Evolutionary conservation across 257 asterid species (phyloP), one percentile per base, ranked within the genome.

Genomic region (Rauvolfia tetraphylla): DNA sequence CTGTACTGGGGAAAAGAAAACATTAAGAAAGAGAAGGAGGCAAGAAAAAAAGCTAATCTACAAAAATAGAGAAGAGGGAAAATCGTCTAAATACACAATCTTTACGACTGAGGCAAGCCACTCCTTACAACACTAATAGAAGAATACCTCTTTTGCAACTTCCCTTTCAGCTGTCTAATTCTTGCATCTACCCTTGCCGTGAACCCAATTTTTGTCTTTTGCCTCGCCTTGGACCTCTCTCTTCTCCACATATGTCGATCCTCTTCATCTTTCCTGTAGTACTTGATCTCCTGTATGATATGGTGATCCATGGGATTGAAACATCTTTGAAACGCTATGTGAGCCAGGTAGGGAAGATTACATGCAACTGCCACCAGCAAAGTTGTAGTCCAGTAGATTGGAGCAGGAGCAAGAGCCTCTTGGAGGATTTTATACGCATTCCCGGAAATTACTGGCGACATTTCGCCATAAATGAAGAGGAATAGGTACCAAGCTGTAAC

Each of bases 301-400:
- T 95, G 98, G 76, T 93, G 99, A 62, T 95, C 99, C 95, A 91
- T 85, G 0, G 99, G 99, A 75, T 83, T 85, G 85, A 91, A 87
- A n/a, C 89, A 81, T 74, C 99, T 83, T 57, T 89, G 97, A 82
- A 86, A 91, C 6, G 97, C 79, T 39, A 91, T 89, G 88, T 91
- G 97, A 0, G 89, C 86, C 3, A 95, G 88, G 83, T 95, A 95
- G 2, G 99, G 99, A 36, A 95, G 89, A 68, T 83, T 89, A 76
- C 97, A 91, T 20, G 87, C 82, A 8, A 89, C 77, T 0, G 91
- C 88, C 23, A 90, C 96, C 65, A 95, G 73, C 10, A 93, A 87
- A 7, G 97, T 93, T 15, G 99, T 74, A 58, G 88, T 73, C 99
- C 99, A 95, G 83, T 86, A 95, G 15, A 88, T 76, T 12, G 99